phyloP scores from a whole-genome alignment of 768 basidiomycete genomes.

The Paxillus ammoniavirescens region DNA sequence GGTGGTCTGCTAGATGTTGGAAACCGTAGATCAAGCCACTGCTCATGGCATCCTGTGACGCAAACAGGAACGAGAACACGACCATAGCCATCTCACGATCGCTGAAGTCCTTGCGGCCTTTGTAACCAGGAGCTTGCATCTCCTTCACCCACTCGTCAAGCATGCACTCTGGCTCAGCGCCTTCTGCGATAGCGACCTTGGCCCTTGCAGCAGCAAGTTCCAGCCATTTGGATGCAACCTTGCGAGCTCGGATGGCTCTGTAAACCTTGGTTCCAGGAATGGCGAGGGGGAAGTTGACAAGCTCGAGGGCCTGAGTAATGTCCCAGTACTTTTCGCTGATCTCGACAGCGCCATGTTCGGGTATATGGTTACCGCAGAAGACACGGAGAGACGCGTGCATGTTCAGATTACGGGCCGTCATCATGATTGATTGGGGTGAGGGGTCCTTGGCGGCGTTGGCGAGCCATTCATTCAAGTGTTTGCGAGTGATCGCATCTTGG shows the following conservation, averaged over 20 bases:
- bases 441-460: slow-evolving; percentile 47
- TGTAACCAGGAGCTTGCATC: slow-evolving; percentile 61
- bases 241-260: slow-evolving; percentile 88
- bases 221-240: slow-evolving; percentile 78
- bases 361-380: slow-evolving; percentile 91
- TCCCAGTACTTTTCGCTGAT: slow-evolving; percentile 95
- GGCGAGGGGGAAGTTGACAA: slow-evolving; percentile 97
- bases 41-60: slow-evolving; percentile 97
- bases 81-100: slow-evolving; percentile 98
- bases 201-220: slow-evolving; percentile 73
- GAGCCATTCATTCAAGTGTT: slow-evolving; percentile 76
- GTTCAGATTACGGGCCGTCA: slow-evolving; percentile 88
- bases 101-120: slow-evolving; percentile 83
- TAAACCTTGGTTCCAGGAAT: slow-evolving; percentile 96
- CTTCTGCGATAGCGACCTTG: slow-evolving; percentile 79
- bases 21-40: slow-evolving; percentile 94
- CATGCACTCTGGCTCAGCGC: slow-evolving; percentile 83
- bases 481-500: slow-evolving; percentile 80
- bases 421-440: slow-evolving; percentile 69
- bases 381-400: slow-evolving; percentile 97
- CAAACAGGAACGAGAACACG: slow-evolving; percentile 94
- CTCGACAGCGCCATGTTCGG: slow-evolving; percentile 71
- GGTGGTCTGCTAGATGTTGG: slow-evolving; percentile 94
- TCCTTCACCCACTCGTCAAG: slow-evolving; percentile 88
- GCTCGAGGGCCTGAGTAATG: slow-evolving; percentile 92